Percentiles rank a stretch among this genome's conserved stretches.
Conservation (phyloP, 768 basidiomycete species). For the Kwoniella mangroviensis region DNA sequence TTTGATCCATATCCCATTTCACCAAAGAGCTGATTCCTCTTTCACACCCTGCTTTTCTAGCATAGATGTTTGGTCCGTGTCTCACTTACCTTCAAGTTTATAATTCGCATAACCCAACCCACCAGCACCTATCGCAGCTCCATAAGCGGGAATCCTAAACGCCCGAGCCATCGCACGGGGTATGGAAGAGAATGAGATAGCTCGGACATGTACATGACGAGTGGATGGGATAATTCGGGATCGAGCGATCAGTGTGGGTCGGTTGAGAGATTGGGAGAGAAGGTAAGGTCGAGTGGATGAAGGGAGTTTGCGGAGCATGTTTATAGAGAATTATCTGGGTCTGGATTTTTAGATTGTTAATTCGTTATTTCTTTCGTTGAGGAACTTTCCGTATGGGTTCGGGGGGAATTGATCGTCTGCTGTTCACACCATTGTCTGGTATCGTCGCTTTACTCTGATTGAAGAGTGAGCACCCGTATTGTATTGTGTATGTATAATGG, state of each 20-base stretch:
- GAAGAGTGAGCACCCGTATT: too few species aligned
- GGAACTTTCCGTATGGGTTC: not conserved
- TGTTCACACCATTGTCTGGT: too few species aligned
- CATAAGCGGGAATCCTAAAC: constrained; percentile 85
- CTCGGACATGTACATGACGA: constrained; percentile 42
- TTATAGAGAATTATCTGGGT: not conserved
- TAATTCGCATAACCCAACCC: constrained; percentile 93
- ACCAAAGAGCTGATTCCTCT: not conserved
- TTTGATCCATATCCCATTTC: too few species aligned
- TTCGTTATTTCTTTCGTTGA: not conserved
- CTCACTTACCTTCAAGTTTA: constrained; percentile 82
- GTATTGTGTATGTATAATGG: not conserved
- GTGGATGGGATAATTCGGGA: constrained; percentile 3
- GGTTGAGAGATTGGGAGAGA: constrained; percentile 11
- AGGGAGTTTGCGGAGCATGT: constrained; percentile 25
- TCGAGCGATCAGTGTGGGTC: constrained; percentile 17
- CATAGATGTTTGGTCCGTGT: too few species aligned
- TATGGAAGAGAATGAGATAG: constrained; percentile 77
- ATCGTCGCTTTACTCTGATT: too few species aligned
- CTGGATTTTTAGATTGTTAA: not conserved
- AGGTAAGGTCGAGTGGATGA: constrained; percentile 12
- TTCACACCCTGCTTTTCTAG: not conserved
- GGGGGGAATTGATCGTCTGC: too few species aligned
- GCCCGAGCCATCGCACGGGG: constrained; percentile 86
- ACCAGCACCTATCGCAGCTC: constrained; percentile 86